Conservation (phyloP, 495 filamentous ascomycete species). For the Gamarada debralockiae region DNA sequence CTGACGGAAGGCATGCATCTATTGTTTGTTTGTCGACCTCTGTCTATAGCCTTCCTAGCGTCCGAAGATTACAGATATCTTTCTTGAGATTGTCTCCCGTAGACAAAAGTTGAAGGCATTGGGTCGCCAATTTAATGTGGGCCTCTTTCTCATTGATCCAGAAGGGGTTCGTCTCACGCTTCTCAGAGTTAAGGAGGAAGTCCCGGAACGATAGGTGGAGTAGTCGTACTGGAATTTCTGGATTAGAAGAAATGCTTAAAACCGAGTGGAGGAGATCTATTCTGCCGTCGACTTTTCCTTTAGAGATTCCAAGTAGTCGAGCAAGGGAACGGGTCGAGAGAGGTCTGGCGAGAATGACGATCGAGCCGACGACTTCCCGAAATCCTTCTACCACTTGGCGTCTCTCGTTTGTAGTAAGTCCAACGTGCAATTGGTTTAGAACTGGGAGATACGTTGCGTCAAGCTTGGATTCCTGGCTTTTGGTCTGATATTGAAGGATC, state of each 20-base stretch:
- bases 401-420: not conserved
- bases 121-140: conserved; percentile 28
- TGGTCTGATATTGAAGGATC: conserved; percentile 25
- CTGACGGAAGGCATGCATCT: conserved; percentile 21
- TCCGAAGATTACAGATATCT: conserved; percentile 36
- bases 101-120: conserved; percentile 34
- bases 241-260: conserved; percentile 18
- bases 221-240: conserved; percentile 15
- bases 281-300: conserved; percentile 3
- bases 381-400: conserved; percentile 18
- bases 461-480: conserved; percentile 23
- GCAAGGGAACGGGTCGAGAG: conserved; percentile 14
- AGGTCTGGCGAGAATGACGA: conserved; percentile 24
- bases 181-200: conserved; percentile 39
- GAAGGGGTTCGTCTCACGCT: conserved; percentile 30
- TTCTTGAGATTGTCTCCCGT: conserved; percentile 20
- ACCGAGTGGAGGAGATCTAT: conserved; percentile 29
- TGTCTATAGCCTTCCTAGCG: conserved; percentile 22
- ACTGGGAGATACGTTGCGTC: conserved; percentile 32
- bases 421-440: conserved; percentile 21
- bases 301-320: conserved; percentile 16
- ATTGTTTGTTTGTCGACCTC: conserved; percentile 18
- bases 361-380: conserved; percentile 28
- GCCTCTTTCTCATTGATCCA: conserved; percentile 35
- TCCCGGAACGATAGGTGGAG: conserved; percentile 49